Base-by-base conservation (phyloP, 1,139 yeast species). In the Suhomyces kunorum region DNA sequence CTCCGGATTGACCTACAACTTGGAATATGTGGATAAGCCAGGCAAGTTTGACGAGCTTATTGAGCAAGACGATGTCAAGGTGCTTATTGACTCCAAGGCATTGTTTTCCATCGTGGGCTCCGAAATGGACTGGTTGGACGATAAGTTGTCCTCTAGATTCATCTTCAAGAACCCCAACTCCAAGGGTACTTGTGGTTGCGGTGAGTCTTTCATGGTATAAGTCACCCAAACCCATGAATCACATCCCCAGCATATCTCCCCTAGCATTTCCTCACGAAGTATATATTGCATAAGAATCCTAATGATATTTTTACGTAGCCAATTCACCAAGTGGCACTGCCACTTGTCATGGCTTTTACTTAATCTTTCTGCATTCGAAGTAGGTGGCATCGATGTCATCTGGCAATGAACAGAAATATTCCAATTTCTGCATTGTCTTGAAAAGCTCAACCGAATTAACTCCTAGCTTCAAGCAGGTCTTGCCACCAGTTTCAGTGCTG, bases 51-150 rank as follows among this genome's bases (percentile, higher is more conserved):
- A 92, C 62, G 98, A 92, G 64, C 74, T 83, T 46, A 87, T 92
- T 13, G 87, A 81, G 51, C 98, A 90, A 64, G 96, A 89, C 54
- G 97, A 95, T 19, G 95, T 92, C 34, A 87, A 82, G 64, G 95
- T 92, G 5, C 74, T 90, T 46, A 88, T 92, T 42, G 98, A 92
- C 62, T 89, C 98, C 19, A 92, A 92, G 64, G 98, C 98, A 1
- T 73, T 92, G 45, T 90, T 92, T 62, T 85, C 95, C 49, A 90
- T 92, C 37, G 95, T 92, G 44, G 98, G 98, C 1, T 85, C 95
- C 4, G 96, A 89, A 64, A 92, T 92, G 98, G 98, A 92, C 66
- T 92, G 97, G 96, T 73, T 87, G 44, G 98, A 92, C 58, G 97
- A 92, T 59, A 89, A 88, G 63, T 71, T 92, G 49, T 80, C 90